Conservation (phyloP, 192 early-diverging fungal species). For the Podila minutissima region DNA sequence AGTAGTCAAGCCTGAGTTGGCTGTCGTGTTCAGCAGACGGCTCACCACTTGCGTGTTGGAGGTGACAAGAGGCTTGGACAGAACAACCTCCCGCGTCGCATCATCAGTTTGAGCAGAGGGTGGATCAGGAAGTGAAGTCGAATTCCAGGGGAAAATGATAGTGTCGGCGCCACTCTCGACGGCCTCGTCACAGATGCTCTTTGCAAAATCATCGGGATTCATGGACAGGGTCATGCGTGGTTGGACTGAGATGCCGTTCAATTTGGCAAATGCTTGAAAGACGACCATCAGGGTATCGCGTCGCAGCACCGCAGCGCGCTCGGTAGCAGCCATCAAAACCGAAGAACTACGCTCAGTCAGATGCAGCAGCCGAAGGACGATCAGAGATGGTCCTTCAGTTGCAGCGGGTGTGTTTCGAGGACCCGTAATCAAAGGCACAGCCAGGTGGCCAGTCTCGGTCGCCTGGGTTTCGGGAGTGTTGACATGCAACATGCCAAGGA, state of each 20-base stretch:
- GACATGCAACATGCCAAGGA: conserved; percentile 45
- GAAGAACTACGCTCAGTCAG: conserved; percentile 83
- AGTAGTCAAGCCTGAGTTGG: conserved; percentile 19
- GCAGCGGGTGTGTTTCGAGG: background rate
- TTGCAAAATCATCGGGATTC: conserved; percentile 72
- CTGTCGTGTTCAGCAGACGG: conserved; percentile 21
- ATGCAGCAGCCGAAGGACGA: conserved; percentile 83
- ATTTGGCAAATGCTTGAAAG: conserved; percentile 82
- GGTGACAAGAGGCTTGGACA: conserved; percentile 22
- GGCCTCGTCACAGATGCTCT: conserved; percentile 67
- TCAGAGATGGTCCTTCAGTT: conserved; percentile 14
- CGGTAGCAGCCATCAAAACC: conserved; percentile 76
- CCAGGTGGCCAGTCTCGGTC: background rate
- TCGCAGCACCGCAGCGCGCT: conserved; percentile 66
- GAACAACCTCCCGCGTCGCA: background rate
- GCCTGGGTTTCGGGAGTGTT: conserved; percentile 11
- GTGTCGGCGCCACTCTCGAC: conserved; percentile 63
- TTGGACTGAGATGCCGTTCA: conserved; percentile 72
- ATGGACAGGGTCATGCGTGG: conserved; percentile 69
- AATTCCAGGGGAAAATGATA: conserved; percentile 78
- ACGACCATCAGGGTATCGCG: conserved; percentile 84
- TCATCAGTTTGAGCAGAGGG: conserved; percentile 13
- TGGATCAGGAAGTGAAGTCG: conserved; percentile 35
- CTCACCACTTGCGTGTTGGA: conserved; percentile 34
- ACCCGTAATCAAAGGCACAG: conserved; percentile 7